Percentiles rank a stretch among this genome's conserved stretches.
phyloP scores from a whole-genome alignment of 495 filamentous ascomycete species.

The Xylaria castorea region DNA sequence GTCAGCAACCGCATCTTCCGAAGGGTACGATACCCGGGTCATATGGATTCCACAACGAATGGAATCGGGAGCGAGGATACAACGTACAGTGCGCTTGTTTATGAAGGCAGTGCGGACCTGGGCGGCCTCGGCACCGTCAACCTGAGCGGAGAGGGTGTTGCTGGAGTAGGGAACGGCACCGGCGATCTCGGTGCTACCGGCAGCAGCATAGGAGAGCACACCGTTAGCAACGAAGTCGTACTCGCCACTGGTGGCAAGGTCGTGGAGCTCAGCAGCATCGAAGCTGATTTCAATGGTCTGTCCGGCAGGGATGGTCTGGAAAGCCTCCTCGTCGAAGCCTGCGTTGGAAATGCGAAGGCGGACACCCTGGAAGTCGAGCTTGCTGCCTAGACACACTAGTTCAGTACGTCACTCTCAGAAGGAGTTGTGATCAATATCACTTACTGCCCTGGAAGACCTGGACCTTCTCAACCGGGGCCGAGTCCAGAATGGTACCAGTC shows the following conservation, averaged over 20 bases:
- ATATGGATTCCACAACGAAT: background rate
- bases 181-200: constrained; percentile 52
- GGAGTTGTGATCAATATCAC: constrained; percentile 20
- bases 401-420: background rate
- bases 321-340: constrained; percentile 57
- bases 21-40: background rate
- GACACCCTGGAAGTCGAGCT: constrained; percentile 65
- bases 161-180: constrained; percentile 53
- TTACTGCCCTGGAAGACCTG: constrained; percentile 59
- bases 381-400: constrained; percentile 43
- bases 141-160: constrained; percentile 54
- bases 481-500: constrained; percentile 67
- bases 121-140: constrained; percentile 60
- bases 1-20: constrained; percentile 3
- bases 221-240: constrained; percentile 56
- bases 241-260: constrained; percentile 58
- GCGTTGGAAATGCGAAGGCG: constrained; percentile 54
- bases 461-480: constrained; percentile 66
- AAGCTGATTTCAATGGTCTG: constrained; percentile 62
- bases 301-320: constrained; percentile 63
- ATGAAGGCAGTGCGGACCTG: constrained; percentile 55
- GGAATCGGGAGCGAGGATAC: background rate
- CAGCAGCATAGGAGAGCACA: constrained; percentile 58
- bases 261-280: constrained; percentile 63
- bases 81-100: constrained; percentile 53